Base-by-base conservation (phyloP, 1,284 basidiomycete genomes). In the Puccinia brachypodii region DNA sequence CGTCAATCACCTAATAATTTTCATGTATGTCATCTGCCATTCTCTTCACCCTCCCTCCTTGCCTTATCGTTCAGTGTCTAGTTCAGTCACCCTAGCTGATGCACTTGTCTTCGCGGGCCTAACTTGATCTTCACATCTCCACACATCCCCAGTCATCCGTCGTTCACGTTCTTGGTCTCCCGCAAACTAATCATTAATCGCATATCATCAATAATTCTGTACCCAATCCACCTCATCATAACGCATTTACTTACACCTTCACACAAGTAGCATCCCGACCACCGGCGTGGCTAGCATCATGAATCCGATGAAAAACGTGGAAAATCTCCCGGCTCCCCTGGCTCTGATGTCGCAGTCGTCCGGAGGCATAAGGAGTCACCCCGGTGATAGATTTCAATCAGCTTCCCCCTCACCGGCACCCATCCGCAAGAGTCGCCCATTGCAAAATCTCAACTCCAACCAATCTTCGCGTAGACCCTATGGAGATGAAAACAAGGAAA, bases 361-460 rank as follows among this genome's bases (percentile, higher is more conserved):
- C 3, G 13, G 7, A 31, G 69, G 28, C 28, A 22, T 36, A 53
- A 42, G 44, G 33, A 53, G 11, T 33, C 68, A 71, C 44, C 40
- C 68, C 40, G 53, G 2, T 9, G 16, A 44, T 9, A 60, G 74
- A 16, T 76, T 38, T 14, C 58, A 40, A 38, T 76, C 74, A 25
- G 28, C 60, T 62, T 76, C 74, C n/a, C 74, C 74, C 7, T 76
- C 74, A 9, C 74, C 74, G 44, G 58, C 33, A 9, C 56, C 74
- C 36, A 76, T 76, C 44, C 74, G 74, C 38, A 76, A 64, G 58
- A 60, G 50, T 33, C 74, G 74, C 62, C 58, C 74, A 31, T 76
- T 76, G 7, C 74, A 76, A 64, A 4, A 9, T 60, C 74, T 76
- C 33, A 60, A 42, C 40, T 42, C 60, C 13, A 76, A 76, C 44